A percentile compares a stretch with the other conserved stretches of the same genome.
phyloP scores from a whole-genome alignment of 1,284 basidiomycete genomes.

The Singerocomus inundabilis region DNA sequence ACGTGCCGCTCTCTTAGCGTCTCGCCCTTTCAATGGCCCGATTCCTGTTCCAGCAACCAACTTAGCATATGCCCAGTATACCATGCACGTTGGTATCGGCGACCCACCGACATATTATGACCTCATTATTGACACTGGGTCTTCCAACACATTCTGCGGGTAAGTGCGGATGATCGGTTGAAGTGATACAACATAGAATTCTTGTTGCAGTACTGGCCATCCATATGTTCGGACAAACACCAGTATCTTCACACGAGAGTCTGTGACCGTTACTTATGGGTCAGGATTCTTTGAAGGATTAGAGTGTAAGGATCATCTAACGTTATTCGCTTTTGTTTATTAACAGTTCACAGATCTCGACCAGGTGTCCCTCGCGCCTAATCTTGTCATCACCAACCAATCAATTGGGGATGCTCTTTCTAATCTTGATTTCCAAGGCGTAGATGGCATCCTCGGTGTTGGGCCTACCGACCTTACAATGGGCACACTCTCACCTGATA shows the following conservation, averaged over 20 bases:
- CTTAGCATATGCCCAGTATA: constrained; percentile 19
- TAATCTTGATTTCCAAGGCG: constrained; percentile 6
- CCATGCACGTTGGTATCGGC: constrained; percentile 23
- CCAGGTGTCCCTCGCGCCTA: constrained; percentile 16
- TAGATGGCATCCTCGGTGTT: constrained; percentile 27
- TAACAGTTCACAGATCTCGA: constrained; percentile 20
- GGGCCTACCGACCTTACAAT: constrained; percentile 25
- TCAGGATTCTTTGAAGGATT: constrained; percentile 19
- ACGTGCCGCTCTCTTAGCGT: constrained; percentile 15
- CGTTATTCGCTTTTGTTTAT: background rate
- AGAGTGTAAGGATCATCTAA: constrained; percentile 20
- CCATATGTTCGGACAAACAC: constrained; percentile 25
- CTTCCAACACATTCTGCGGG: constrained; percentile 36
- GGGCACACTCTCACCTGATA: constrained; percentile 5
- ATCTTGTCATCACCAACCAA: constrained; percentile 21
- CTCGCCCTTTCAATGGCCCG: background rate
- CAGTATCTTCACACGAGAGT: constrained; percentile 24
- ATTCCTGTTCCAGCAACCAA: constrained; percentile 17
- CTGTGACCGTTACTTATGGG: constrained; percentile 26
- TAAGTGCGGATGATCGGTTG: constrained; percentile 9
- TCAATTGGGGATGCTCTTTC: constrained; percentile 23
- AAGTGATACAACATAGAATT: background rate
- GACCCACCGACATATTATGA: constrained; percentile 23
- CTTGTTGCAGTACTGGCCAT: constrained; percentile 12
- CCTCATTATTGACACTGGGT: constrained; percentile 33